Evolutionary conservation across 1,284 basidiomycete genomes (phyloP).

Genomic region (Ceratobasidium papillatum): DNA sequence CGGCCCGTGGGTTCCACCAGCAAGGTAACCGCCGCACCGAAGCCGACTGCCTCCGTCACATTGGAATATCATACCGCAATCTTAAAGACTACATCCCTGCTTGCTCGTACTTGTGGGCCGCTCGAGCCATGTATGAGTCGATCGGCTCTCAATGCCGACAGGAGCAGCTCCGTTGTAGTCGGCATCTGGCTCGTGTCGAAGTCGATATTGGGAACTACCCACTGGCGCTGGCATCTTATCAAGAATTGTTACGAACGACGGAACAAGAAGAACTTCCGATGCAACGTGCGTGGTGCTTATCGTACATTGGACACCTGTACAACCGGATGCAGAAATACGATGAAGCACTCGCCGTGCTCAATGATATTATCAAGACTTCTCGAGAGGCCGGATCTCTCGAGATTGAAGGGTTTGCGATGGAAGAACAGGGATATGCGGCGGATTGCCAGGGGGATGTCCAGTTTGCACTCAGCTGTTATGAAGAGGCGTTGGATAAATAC

Average conservation of each 20-base stretch:
- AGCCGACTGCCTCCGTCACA: background rate
- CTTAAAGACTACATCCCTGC: background rate
- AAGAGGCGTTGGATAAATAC: constrained; percentile 15
- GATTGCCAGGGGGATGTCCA: constrained; percentile 3
- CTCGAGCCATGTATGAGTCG: background rate
- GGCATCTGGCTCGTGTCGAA: background rate
- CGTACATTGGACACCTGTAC: background rate
- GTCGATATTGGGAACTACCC: background rate
- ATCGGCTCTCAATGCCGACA: background rate
- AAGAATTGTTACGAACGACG: background rate
- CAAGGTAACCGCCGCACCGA: background rate
- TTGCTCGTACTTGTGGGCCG: background rate
- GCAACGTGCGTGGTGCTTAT: background rate
- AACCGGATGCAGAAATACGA: constrained; percentile 23
- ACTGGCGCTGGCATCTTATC: background rate
- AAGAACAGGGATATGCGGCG: constrained; percentile 21
- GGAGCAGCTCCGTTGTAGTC: constrained; percentile 3
- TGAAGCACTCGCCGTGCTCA: background rate
- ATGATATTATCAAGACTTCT: background rate
- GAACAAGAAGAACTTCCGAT: background rate
- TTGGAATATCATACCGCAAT: background rate
- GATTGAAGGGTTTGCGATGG: constrained; percentile 29
- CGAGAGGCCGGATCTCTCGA: background rate
- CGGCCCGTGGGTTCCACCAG: background rate
- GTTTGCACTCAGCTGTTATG: constrained; percentile 4